Evolutionary conservation across 345 rosid genomes (phyloP), one percentile per base, ranked within the genome.

Genomic region (Limnanthes douglasii): DNA sequence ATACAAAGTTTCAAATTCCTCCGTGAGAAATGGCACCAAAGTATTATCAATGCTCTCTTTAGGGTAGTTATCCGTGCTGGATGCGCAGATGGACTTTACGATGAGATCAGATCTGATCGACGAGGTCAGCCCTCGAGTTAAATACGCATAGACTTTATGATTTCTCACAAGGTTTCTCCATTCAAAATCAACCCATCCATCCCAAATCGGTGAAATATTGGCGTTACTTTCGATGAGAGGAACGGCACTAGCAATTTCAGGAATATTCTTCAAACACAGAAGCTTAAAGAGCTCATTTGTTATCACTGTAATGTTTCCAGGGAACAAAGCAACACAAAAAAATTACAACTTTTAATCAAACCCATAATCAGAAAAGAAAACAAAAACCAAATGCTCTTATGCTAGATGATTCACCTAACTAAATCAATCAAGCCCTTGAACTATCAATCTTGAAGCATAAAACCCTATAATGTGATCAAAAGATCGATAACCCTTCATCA

Each of bases 31-130:
- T 5, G 53, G 46, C 57, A 46, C 62, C 60, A 65, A 45, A 8
- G 71, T 65, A 21, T 65, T 65, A 19, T 18, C 48, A 29, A 65
- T 31, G 27, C 53, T 55, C 22, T 60, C 71, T 10, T 43, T 54
- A 0, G 66, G 71, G 39, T 51, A 51, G 45, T 65, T 56, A 44
- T 65, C 72, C 0, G 72, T 60, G 46, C 66, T 65, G 5, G 66
- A 60, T 31, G 72, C 66, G 45, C 54, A 10, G 16, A 65, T 51
- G 26, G 64, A 63, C 16, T 41, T 51, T 18, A 54, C 41, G 32
- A 65, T 39, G 50, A 62, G 60, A 23, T 43, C 50, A 13, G 43
- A 51, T 41, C 41, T 34, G 1, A 26, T 11, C 11, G 27, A 26
- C 21, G 60, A 44, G 24, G 37, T 17, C 37, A 60, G 51, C 5